Percentiles rank a stretch among this genome's conserved stretches.
phyloP scores from a whole-genome alignment of 495 filamentous ascomycete species.

The Friedmanniomyces endolithicus region DNA sequence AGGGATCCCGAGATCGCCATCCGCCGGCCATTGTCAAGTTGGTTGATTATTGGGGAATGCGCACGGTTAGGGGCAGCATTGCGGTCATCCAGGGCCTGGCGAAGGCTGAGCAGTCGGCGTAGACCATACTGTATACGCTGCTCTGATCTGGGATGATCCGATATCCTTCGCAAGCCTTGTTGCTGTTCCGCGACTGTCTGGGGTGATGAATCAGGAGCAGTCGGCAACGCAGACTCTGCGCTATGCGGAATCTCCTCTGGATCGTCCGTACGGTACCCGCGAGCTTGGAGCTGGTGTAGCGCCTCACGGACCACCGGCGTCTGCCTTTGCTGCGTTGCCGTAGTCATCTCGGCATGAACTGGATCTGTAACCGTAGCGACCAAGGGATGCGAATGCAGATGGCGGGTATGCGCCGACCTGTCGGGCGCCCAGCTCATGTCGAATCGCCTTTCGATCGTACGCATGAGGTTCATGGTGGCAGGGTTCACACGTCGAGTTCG shows the following conservation, averaged over 20 bases:
- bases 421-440: neutral
- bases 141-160: no score
- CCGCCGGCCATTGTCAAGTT: no score
- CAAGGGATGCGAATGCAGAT: neutral
- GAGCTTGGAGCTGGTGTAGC: neutral
- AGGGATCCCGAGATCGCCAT: neutral
- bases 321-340: neutral
- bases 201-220: no score
- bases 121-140: no score
- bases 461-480: neutral
- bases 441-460: neutral
- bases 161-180: no score
- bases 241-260: slow-evolving; percentile 9
- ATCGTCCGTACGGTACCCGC: slow-evolving; percentile 6
- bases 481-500: neutral
- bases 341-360: no score
- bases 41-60: no score
- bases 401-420: neutral
- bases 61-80: no score
- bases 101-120: no score
- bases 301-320: neutral
- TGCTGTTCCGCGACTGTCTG: no score
- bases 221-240: neutral
- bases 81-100: no score
- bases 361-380: no score